Evolutionary conservation across 176 grass and related monocot genomes (phyloP).

Genomic region (Ampelocalamus luodianensis): DNA sequence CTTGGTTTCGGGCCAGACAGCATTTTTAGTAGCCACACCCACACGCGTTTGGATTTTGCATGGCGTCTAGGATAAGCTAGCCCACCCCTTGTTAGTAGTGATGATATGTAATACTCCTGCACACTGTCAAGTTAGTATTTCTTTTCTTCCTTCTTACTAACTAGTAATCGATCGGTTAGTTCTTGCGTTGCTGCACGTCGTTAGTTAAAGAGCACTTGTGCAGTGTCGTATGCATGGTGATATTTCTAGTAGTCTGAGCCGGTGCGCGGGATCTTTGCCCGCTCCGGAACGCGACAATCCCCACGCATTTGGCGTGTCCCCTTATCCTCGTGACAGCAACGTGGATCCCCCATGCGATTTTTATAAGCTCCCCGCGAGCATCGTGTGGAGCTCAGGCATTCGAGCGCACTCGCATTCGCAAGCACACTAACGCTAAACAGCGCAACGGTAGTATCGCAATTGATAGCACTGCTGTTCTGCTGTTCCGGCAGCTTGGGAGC

Average conservation of each 20-base stretch:
- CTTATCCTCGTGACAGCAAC: conserved; percentile 36
- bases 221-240: not conserved
- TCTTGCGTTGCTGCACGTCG: not conserved
- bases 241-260: conserved; percentile 42
- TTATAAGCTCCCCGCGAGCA: conserved; percentile 28
- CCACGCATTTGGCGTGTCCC: conserved; percentile 46
- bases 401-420: conserved; percentile 7
- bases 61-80: no score
- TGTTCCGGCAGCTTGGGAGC: not conserved
- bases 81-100: no score
- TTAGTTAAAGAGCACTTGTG: not conserved
- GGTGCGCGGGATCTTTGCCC: not conserved
- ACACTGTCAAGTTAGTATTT: no score
- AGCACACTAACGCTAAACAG: not conserved
- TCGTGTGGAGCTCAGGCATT: conserved; percentile 46
- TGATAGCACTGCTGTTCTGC: conserved; percentile 1
- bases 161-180: not conserved
- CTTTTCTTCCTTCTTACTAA: not conserved
- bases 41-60: no score
- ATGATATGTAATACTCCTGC: no score
- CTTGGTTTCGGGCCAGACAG: not conserved
- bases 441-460: not conserved
- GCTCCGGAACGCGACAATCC: conserved; percentile 51
- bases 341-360: conserved; percentile 30
- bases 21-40: no score